Evolutionary conservation across 2,329 filamentous ascomycete genomes (phyloP).

Genomic region (Rutstroemia sp.): DNA sequence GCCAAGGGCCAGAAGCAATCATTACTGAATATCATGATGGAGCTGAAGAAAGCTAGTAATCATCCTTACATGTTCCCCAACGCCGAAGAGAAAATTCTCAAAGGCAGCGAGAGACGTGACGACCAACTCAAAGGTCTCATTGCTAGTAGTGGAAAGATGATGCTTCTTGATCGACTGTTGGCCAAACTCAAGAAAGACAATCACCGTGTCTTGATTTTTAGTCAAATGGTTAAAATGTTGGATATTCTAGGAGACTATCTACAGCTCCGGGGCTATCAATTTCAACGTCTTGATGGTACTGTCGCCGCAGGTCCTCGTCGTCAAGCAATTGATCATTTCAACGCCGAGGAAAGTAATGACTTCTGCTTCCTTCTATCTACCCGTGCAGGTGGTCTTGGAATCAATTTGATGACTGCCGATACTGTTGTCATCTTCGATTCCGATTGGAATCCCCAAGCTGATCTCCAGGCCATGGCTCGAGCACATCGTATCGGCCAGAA

Average conservation of each 20-base stretch:
- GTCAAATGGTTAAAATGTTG: conserved; percentile 98
- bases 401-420: conserved; percentile 98
- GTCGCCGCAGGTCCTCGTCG: conserved; percentile 82
- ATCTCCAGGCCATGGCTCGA: conserved; percentile 96
- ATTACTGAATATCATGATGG: conserved; percentile 98
- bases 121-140: conserved; percentile 90
- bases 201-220: conserved; percentile 95
- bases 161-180: conserved; percentile 92
- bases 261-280: conserved; percentile 85
- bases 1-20: conserved; percentile 90
- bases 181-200: conserved; percentile 89
- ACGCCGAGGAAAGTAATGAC: conserved; percentile 89
- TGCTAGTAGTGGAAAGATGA: conserved; percentile 98
- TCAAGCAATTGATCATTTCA: conserved; percentile 97
- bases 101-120: conserved; percentile 72
- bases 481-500: conserved; percentile 97
- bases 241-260: conserved; percentile 95
- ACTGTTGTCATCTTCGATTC: conserved; percentile 98
- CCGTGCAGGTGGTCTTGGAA: conserved; percentile 91
- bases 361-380: conserved; percentile 96
- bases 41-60: conserved; percentile 97
- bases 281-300: conserved; percentile 90
- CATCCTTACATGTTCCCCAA: conserved; percentile 97
- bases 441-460: conserved; percentile 97
- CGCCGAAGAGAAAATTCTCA: conserved; percentile 82